Base-by-base conservation (phyloP, 2,329 filamentous ascomycete species). In the Ophiostoma ips region DNA sequence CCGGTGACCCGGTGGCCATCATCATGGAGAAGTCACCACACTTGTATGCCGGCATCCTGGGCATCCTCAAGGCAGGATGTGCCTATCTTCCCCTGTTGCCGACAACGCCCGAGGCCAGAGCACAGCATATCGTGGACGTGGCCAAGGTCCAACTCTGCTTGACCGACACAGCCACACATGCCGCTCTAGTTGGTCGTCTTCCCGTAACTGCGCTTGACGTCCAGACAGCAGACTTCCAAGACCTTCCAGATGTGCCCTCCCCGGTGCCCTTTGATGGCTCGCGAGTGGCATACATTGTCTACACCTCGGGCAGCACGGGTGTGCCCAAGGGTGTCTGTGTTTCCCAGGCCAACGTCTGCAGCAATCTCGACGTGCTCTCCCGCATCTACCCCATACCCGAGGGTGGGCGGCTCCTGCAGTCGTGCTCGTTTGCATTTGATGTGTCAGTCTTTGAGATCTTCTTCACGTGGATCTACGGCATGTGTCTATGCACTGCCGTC, bases 401-500 rank as follows among this genome's bases (percentile, higher is more conserved):
- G 37, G 59, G 70, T 0, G 62, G 75, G 0, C 47, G 48, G 0
- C 78, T 87, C 83, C 71, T 95, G 1, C 90, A 95, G 61, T 95
- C 95, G 60, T 90, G 89, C 1, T 89, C 87, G 0, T 86, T 95
- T 50, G 89, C 95, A 63, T 95, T 95, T 54, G 90, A 95, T 58
- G 89, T 95, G 3, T 92, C 86, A 1, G 84, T 95, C 0, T 72
- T 95, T 0, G 89, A 95, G 61, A 88, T 95, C 59, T 95, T 90
- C 62, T 95, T 87, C 87, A 92, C 83, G 52, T 95, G 89, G 89
- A 87, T 83, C 28, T 84, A 92, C 1, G 88, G 88, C 1, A 89
- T 95, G 30, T 82, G 84, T 3, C 75, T 95, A 1, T 83, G 90
- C 2, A 81, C 85, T 2, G 88, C 86, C 6, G 84, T 87, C 0